Evolutionary conservation across 163 green algal species (phyloP).

Genomic region (Scenedesmus sp.): DNA sequence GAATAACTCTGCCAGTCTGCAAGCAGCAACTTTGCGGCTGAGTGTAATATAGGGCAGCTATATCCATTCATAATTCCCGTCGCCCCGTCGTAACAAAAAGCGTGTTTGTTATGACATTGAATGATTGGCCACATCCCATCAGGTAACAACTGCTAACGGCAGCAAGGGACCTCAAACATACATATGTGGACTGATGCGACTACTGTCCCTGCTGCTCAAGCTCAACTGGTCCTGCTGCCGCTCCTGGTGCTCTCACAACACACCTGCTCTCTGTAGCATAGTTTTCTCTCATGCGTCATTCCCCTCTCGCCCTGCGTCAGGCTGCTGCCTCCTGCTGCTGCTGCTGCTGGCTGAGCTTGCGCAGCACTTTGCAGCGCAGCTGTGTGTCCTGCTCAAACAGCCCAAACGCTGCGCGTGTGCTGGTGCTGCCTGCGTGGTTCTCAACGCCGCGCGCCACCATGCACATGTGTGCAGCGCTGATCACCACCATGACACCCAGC

Average conservation of each 20-base stretch:
- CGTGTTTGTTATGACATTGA: no score
- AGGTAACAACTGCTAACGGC: no score
- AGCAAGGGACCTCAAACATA: neutral
- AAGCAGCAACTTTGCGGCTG: neutral
- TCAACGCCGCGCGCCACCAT: constrained; percentile 96
- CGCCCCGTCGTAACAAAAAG: no score
- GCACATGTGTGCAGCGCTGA: constrained; percentile 95
- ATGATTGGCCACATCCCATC: no score
- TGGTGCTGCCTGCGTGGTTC: constrained; percentile 89
- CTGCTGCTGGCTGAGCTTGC: constrained; percentile 36
- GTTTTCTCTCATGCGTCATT: neutral
- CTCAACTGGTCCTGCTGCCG: neutral
- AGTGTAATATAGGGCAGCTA: no score
- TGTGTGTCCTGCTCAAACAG: neutral
- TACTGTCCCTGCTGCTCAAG: neutral
- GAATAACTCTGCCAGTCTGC: neutral
- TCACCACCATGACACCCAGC: constrained; percentile 84
- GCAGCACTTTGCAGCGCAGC: constrained; percentile 50
- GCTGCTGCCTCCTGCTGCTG: neutral
- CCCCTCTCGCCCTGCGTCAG: neutral
- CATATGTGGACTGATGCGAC: neutral
- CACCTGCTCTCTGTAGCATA: neutral
- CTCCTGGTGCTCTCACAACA: neutral
- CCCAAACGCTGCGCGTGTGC: constrained; percentile 67
- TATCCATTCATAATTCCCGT: no score